Evolutionary conservation across 2,329 filamentous ascomycete genomes (phyloP).

Genomic region (Hymenoscyphus fraxineus): DNA sequence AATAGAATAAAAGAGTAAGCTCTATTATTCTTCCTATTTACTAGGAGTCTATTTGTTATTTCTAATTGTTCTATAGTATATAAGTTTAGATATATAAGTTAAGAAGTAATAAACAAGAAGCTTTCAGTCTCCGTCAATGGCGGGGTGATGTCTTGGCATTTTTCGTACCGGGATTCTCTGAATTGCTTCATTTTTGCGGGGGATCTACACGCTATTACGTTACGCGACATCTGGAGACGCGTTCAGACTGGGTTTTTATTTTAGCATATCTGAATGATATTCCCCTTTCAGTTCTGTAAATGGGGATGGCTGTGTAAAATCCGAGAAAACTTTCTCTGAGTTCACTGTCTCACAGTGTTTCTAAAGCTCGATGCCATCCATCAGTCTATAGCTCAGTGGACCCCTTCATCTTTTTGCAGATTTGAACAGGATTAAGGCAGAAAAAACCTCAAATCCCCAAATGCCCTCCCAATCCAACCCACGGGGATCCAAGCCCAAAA

Average conservation of each 20-base stretch:
- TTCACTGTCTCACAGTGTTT: not conserved
- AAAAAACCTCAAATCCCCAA: not conserved
- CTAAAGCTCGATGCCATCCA: too few relatives aligned
- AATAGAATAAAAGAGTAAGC: too few relatives aligned
- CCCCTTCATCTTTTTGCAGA: not conserved
- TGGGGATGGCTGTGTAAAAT: not conserved
- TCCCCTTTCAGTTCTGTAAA: not conserved
- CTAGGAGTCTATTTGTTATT: too few relatives aligned
- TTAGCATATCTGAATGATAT: not conserved
- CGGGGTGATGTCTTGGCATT: conserved; percentile 1
- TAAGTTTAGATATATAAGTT: too few relatives aligned
- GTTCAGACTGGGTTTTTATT: too few relatives aligned
- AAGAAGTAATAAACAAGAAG: too few relatives aligned
- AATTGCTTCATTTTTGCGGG: conserved; percentile 11
- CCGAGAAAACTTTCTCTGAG: not conserved
- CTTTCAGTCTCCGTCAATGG: not conserved
- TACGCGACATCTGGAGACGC: too few relatives aligned
- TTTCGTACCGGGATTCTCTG: not conserved
- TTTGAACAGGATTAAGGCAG: not conserved
- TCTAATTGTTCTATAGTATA: too few relatives aligned
- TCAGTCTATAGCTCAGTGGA: too few relatives aligned
- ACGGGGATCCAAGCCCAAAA: conserved; percentile 41
- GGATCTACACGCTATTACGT: not conserved
- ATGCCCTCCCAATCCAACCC: conserved; percentile 13
- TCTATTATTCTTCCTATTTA: too few relatives aligned